Evolutionary conservation across 352 stramenopile species (phyloP).

Genomic region (Pythium rhizo-oryzae): DNA sequence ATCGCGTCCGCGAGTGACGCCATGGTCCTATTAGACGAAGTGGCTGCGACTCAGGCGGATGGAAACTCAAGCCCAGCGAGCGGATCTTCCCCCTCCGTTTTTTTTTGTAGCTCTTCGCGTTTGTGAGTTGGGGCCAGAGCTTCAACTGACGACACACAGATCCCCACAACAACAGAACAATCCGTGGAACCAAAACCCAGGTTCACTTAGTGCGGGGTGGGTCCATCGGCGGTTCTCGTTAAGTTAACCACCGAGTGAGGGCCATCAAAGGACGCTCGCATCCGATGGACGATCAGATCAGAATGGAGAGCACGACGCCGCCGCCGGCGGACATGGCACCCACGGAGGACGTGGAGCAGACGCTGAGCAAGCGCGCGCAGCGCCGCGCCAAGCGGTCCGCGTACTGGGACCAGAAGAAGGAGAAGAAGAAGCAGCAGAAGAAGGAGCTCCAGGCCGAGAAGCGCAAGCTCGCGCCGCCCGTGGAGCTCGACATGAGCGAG

Average conservation of each 20-base stretch:
- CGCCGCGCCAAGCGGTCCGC: slow-evolving; percentile 61
- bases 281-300: neutral
- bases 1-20: slow-evolving; percentile 56
- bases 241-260: slow-evolving; percentile 11
- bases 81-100: neutral
- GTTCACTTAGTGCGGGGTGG: slow-evolving; percentile 4
- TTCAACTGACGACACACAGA: slow-evolving; percentile 29
- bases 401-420: slow-evolving; percentile 82
- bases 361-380: slow-evolving; percentile 56
- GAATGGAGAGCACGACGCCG: neutral
- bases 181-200: neutral
- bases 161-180: neutral
- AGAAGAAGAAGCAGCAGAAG: slow-evolving; percentile 83
- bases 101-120: neutral
- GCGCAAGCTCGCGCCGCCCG: slow-evolving; percentile 38
- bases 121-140: neutral
- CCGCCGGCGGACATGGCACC: neutral
- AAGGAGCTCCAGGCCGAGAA: slow-evolving; percentile 43
- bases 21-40: slow-evolving; percentile 31
- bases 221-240: neutral
- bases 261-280: slow-evolving; percentile 9
- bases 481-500: slow-evolving; percentile 80
- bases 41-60: neutral
- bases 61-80: no score
- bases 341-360: slow-evolving; percentile 1